phyloP scores from a whole-genome alignment of 257 asterid genomes.

The Thymus mandschuricus region DNA sequence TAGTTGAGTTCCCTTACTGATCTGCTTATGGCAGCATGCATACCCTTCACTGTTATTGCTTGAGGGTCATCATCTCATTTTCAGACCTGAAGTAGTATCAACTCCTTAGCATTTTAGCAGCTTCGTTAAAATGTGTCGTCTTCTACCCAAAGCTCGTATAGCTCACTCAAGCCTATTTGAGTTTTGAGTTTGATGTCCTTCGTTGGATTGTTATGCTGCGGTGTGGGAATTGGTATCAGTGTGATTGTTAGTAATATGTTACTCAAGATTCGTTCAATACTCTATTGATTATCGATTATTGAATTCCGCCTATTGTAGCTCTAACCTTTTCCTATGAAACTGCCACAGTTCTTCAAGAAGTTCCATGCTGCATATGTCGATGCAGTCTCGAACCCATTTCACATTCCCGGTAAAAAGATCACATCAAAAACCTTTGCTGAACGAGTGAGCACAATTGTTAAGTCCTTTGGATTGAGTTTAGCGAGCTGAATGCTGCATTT shows the following conservation, averaged over 20 bases:
- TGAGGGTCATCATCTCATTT: neutral
- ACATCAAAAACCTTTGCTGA: slow-evolving; percentile 78
- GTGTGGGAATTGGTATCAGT: neutral
- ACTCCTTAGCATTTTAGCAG: neutral
- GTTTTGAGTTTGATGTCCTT: slow-evolving; percentile 9
- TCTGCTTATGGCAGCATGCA: slow-evolving; percentile 19
- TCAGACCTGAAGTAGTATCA: slow-evolving; percentile 6
- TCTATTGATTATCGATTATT: neutral
- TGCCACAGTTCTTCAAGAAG: slow-evolving; percentile 68
- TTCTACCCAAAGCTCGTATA: neutral
- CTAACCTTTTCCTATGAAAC: neutral
- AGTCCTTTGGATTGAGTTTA: slow-evolving; percentile 77
- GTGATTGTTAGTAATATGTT: neutral
- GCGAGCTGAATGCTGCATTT: slow-evolving; percentile 39
- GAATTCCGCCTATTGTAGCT: neutral
- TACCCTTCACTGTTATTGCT: neutral
- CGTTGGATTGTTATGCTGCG: slow-evolving; percentile 3
- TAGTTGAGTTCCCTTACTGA: neutral
- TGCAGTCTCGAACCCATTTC: slow-evolving; percentile 89
- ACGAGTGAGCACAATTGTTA: slow-evolving; percentile 81
- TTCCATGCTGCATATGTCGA: slow-evolving; percentile 82
- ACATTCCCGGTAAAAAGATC: slow-evolving; percentile 93
- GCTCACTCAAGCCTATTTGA: neutral
- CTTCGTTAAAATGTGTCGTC: slow-evolving; percentile 5
- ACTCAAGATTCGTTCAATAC: neutral